Base-by-base conservation (phyloP, 495 filamentous ascomycete genomes). In the Neurospora cerealis region DNA sequence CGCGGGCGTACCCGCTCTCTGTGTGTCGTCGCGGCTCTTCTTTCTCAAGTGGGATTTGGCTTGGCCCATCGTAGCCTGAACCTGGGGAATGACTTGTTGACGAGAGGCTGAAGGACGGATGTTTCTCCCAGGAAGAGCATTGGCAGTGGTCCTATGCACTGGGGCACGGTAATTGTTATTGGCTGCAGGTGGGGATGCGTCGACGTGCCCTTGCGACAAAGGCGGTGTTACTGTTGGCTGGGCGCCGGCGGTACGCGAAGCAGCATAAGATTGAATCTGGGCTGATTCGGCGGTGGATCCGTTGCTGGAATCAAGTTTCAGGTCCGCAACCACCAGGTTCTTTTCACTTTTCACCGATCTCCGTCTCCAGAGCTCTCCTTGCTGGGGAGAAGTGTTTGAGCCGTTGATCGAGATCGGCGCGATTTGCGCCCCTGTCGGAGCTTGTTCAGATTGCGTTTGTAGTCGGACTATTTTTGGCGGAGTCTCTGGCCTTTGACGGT, bases 351-450 rank as follows among this genome's bases (percentile, higher is more conserved):
- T 85, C 13, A 82, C 74, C 32, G 85, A 86, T 73, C 83, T 79
- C n/a, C 85, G 80, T 42, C 81, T 80, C 84, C 84, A 85, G 60
- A 87, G 81, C 69, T 85, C 79, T 17, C 77, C 80, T 38, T 80
- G 77, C 34, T 76, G 81, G 10, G 85, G 80, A 38, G 81, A 81
- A n/a, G 48, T 73, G 46, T 76, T 72, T 19, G 54, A n/a, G 71
- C 54, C 9, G 40, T 39, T 60, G 74, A 69, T 21, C 74, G 73
- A 21, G 75, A 73, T 72, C 60, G 74, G 39, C 28, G 75, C 40
- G 19, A 60, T 62, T 13, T 69, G 75, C 69, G 72, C 66, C 42
- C 71, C 71, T 32, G 76, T 73, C 28, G 74, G 71, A 69, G 75
- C 70, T 54, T 76, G 76, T 38, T 44, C 73, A 34, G 62, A 6